Conservation (phyloP, 345 rosid genomes). For the Hibiscus trionum region DNA sequence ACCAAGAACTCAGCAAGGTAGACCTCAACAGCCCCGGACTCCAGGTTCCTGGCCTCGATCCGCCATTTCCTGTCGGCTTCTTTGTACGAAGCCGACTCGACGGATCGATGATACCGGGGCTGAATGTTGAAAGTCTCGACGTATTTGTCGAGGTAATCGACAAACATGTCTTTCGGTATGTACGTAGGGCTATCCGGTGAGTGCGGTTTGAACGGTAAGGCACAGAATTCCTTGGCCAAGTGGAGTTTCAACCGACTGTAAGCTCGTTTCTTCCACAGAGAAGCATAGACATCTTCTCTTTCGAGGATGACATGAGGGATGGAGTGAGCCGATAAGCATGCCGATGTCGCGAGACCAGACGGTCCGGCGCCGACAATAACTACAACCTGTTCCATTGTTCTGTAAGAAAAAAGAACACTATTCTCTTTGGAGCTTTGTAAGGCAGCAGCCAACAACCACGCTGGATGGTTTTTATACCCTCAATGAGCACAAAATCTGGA, state of each 20-base stretch:
- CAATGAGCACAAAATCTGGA: no score
- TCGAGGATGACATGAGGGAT: slow-evolving; percentile 43
- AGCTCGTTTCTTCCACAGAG: slow-evolving; percentile 47
- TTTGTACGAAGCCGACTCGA: slow-evolving; percentile 21
- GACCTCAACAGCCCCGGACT: neutral
- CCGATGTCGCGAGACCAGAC: slow-evolving; percentile 50
- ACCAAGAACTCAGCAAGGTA: no score
- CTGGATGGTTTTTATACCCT: no score
- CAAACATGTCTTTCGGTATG: slow-evolving; percentile 32
- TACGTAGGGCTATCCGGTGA: slow-evolving; percentile 32
- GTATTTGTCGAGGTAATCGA: slow-evolving; percentile 42
- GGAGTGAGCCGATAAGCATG: slow-evolving; percentile 32
- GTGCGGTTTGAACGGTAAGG: slow-evolving; percentile 43
- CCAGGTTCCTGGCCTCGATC: slow-evolving; percentile 19
- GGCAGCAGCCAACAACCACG: no score
- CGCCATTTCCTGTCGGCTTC: slow-evolving; percentile 22
- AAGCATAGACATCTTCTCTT: slow-evolving; percentile 44
- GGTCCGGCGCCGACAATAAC: slow-evolving; percentile 60
- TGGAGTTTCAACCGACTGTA: slow-evolving; percentile 45
- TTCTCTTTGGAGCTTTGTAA: no score
- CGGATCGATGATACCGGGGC: slow-evolving; percentile 25
- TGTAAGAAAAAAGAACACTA: no score
- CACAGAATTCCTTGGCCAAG: slow-evolving; percentile 46
- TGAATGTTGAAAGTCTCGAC: slow-evolving; percentile 22
- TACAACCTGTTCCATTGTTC: slow-evolving; percentile 14